These are phyloP conservation scores for Colletotrichum echinochloae DNA, from an alignment of 2,329 filamentous ascomycete species.

Conservation along the genomic window DNA sequence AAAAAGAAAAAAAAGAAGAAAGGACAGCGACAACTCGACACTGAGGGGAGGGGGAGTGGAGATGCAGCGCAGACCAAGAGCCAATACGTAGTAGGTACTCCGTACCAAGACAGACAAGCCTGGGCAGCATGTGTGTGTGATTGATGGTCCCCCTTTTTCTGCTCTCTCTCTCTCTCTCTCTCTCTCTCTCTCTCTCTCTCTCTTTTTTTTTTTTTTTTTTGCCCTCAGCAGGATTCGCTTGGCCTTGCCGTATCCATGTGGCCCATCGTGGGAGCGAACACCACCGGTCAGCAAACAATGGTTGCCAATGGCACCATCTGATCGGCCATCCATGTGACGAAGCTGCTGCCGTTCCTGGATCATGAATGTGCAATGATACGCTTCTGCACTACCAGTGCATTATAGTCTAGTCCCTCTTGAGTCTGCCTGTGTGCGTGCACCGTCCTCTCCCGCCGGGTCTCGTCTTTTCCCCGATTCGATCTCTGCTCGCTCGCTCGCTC, in stretches of 20 bases:
- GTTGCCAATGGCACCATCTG: slow-evolving; percentile 35
- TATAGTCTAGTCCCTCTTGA: slow-evolving; percentile 10
- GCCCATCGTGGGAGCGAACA: slow-evolving; percentile 26
- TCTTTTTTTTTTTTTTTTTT: too few species aligned
- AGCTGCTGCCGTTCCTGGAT: slow-evolving; percentile 35
- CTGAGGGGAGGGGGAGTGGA: neutral
- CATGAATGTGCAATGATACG: too few species aligned
- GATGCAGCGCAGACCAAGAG: too few species aligned
- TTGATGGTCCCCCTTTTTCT: too few species aligned
- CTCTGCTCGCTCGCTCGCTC: slow-evolving; percentile 13
- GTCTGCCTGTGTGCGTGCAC: neutral
- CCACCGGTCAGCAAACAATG: slow-evolving; percentile 23
- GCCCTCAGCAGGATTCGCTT: slow-evolving; percentile 1
- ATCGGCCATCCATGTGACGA: slow-evolving; percentile 38
- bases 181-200: too few species aligned
- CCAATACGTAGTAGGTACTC: too few species aligned
- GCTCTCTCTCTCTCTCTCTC: too few species aligned
- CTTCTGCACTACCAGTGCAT: too few species aligned
- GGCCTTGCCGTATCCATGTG: slow-evolving; percentile 20
- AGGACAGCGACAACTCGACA: neutral
- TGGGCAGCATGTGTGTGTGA: slow-evolving; percentile 20
- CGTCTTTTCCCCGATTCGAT: slow-evolving; percentile 21
- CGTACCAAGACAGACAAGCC: too few species aligned
- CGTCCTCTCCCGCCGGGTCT: neutral
- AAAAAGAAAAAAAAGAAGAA: neutral